Evolutionary conservation across 768 basidiomycete genomes (phyloP).

Genomic region (Agaricus blazei): DNA sequence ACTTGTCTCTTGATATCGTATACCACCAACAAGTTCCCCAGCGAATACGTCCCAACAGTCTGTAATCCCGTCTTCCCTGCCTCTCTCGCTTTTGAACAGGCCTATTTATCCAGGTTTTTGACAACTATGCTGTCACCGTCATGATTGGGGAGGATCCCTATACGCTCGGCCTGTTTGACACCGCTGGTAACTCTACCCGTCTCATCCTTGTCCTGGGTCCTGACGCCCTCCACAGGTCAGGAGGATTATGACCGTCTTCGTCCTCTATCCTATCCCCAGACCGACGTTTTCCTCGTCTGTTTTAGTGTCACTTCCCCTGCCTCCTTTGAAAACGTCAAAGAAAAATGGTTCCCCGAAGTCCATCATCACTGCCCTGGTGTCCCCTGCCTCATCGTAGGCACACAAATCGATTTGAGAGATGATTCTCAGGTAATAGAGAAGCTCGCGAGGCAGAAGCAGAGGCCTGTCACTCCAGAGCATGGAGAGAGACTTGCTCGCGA

Average conservation of each 20-base stretch:
- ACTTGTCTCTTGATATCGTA: conserved; percentile 96
- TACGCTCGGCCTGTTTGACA: conserved; percentile 97
- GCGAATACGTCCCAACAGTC: conserved; percentile 98
- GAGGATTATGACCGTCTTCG: conserved; percentile 99
- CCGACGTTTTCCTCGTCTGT: conserved; percentile 98
- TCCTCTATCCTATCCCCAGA: conserved; percentile 98
- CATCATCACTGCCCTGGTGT: conserved; percentile 99
- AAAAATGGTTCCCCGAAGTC: conserved; percentile 99
- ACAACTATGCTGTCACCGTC: conserved; percentile 99
- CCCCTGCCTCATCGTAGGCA: conserved; percentile 98
- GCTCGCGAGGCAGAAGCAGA: conserved; percentile 92
- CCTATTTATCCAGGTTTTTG: conserved; percentile 62
- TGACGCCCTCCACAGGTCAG: conserved; percentile 57
- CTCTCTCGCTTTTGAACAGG: conserved; percentile 10
- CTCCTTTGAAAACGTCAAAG: conserved; percentile 99
- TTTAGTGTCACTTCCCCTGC: conserved; percentile 99
- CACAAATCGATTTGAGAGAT: conserved; percentile 95
- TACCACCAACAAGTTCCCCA: conserved; percentile 97
- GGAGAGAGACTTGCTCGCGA: conserved; percentile 96
- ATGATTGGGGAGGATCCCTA: conserved; percentile 99
- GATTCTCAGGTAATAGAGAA: conserved; percentile 93
- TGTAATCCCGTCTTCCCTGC: conserved; percentile 30
- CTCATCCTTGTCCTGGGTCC: conserved; percentile 1
- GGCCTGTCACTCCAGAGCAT: conserved; percentile 81
- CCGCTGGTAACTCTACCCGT: conserved; percentile 62